A percentile compares a stretch with the other conserved stretches of the same genome.
Evolutionary conservation across 768 basidiomycete species (phyloP).

Genomic region (Trametes sanguinea): DNA sequence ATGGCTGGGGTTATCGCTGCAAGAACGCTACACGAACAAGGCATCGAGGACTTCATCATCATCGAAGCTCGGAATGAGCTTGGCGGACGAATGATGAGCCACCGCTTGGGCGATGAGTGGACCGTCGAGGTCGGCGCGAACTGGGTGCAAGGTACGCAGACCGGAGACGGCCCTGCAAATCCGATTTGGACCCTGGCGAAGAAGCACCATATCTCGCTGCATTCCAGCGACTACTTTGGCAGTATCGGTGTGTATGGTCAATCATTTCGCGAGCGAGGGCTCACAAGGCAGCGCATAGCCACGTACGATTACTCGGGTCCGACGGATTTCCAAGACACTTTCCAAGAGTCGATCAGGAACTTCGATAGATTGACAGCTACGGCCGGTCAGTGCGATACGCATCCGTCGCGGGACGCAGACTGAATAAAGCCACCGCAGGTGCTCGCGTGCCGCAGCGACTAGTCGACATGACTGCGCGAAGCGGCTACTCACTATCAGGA

Average conservation of each 20-base stretch:
- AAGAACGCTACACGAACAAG: conserved; percentile 53
- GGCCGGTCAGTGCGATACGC: conserved; percentile 41
- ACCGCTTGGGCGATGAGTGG: conserved; percentile 45
- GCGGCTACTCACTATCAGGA: conserved; percentile 55
- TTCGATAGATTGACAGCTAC: conserved; percentile 43
- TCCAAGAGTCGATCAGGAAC: conserved; percentile 43
- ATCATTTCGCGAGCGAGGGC: not conserved
- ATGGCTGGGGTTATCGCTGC: conserved; percentile 68
- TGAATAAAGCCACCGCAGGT: conserved; percentile 35
- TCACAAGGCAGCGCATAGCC: conserved; percentile 35
- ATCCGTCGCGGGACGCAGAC: not conserved
- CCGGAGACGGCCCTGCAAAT: conserved; percentile 51
- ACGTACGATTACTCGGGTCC: conserved; percentile 56
- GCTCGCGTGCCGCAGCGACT: conserved; percentile 44
- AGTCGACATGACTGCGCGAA: conserved; percentile 55
- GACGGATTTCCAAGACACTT: conserved; percentile 48
- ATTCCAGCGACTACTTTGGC: conserved; percentile 45
- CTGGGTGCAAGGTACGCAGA: conserved; percentile 59
- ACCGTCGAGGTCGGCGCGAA: conserved; percentile 60
- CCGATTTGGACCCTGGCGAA: conserved; percentile 60
- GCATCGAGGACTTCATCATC: conserved; percentile 59
- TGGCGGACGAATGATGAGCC: conserved; percentile 60
- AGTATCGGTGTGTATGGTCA: conserved; percentile 40
- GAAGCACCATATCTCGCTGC: conserved; percentile 53
- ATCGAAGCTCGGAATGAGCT: conserved; percentile 60